Conservation (phyloP, 2,329 filamentous ascomycete species). For the Ciborinia camelliae region DNA sequence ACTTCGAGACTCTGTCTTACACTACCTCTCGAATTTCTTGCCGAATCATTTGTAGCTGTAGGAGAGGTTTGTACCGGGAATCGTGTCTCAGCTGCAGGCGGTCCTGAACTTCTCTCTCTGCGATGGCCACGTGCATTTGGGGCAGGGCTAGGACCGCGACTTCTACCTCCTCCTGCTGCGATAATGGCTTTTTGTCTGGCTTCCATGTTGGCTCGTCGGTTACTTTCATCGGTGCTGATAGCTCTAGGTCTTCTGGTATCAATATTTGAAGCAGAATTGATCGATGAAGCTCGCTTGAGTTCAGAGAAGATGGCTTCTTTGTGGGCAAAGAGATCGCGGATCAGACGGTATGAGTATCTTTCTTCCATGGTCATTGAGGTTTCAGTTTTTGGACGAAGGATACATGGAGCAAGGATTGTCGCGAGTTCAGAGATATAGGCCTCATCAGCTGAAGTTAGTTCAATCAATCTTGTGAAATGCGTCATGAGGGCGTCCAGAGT, state of each 20-base stretch:
- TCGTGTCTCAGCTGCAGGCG: conserved; percentile 67
- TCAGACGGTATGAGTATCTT: conserved; percentile 83
- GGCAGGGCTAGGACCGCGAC: conserved; percentile 71
- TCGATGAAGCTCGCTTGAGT: conserved; percentile 80
- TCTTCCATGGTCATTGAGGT: conserved; percentile 94
- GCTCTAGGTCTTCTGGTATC: conserved; percentile 69
- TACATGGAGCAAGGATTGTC: conserved; percentile 72
- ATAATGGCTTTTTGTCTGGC: conserved; percentile 83
- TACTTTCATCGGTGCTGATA: conserved; percentile 93
- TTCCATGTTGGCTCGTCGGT: conserved; percentile 89
- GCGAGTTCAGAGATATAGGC: conserved; percentile 74
- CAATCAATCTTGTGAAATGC: conserved; percentile 94
- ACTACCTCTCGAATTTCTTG: conserved; percentile 35
- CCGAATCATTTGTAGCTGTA: conserved; percentile 48
- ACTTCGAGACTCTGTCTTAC: conserved; percentile 74
- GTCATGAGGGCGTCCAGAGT: conserved; percentile 98
- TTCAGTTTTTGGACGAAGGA: conserved; percentile 82
- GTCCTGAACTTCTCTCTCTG: conserved; percentile 74
- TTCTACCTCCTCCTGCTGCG: conserved; percentile 54
- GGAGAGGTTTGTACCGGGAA: conserved; percentile 77
- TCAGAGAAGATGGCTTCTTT: conserved; percentile 96
- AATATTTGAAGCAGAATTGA: conserved; percentile 62
- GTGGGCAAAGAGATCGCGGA: conserved; percentile 87
- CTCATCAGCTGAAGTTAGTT: conserved; percentile 94
- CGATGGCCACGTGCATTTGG: conserved; percentile 62